Percentiles rank a stretch among this genome's conserved stretches.
Evolutionary conservation across 257 asterid genomes (phyloP).

Genomic region (Parsonsia alboflavescens): DNA sequence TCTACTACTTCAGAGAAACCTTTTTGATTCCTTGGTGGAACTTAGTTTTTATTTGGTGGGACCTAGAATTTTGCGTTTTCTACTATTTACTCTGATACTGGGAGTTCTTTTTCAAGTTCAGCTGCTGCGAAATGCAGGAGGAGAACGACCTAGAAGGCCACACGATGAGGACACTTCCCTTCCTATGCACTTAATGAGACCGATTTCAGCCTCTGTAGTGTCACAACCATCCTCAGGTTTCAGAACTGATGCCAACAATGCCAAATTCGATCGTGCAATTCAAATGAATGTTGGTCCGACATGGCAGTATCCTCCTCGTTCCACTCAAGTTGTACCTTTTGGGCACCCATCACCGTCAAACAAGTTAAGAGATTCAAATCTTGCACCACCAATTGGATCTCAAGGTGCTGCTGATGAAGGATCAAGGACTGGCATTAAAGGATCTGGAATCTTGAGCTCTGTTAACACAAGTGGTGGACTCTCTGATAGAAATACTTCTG

Average conservation of each 20-base stretch:
- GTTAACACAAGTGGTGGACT: slow-evolving; percentile 41
- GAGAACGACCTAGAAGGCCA: slow-evolving; percentile 46
- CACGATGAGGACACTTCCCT: slow-evolving; percentile 53
- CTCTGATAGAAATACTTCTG: slow-evolving; percentile 60
- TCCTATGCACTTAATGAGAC: slow-evolving; percentile 52
- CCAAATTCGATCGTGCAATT: slow-evolving; percentile 51
- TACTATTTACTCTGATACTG: slow-evolving; percentile 31
- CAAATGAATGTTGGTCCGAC: slow-evolving; percentile 40
- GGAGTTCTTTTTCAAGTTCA: slow-evolving; percentile 46
- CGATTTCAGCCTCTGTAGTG: slow-evolving; percentile 42
- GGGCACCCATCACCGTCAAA: slow-evolving; percentile 51
- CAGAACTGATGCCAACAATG: slow-evolving; percentile 42
- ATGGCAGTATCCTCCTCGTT: slow-evolving; percentile 67
- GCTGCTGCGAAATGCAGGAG: slow-evolving; percentile 70
- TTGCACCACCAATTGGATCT: slow-evolving; percentile 48
- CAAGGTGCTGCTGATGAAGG: slow-evolving; percentile 97
- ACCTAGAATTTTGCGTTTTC: background rate
- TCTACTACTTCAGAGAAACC: background rate
- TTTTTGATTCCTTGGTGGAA: background rate
- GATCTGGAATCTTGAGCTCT: slow-evolving; percentile 66
- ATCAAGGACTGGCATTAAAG: slow-evolving; percentile 90
- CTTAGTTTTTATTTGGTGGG: background rate
- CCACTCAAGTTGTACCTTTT: slow-evolving; percentile 55
- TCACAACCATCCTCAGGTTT: slow-evolving; percentile 53
- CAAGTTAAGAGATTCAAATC: slow-evolving; percentile 61